Evolutionary conservation across 192 early-diverging fungal genomes (phyloP), one percentile per base, ranked within the genome.

Genomic region (Spizellomyces punctatus): DNA sequence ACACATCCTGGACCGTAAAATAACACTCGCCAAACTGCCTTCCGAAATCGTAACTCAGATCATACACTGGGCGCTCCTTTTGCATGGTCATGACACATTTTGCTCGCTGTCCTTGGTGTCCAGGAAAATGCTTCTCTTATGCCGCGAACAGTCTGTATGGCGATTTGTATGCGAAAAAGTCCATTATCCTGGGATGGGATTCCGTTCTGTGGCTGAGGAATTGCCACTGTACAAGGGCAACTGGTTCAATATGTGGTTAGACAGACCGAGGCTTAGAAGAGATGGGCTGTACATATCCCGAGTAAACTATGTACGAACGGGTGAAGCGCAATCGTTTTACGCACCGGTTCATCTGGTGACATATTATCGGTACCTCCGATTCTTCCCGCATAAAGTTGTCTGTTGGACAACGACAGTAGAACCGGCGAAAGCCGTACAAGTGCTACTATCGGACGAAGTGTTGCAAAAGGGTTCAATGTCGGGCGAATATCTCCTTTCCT

Each of bases 311-410:
- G 47, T 72, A 12, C 78, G 78, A 6, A 63, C 56, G 45, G 78
- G 78, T 10, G 63, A 67, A 42, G 69, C 58, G 16, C 19, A 49
- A 16, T 57, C 46, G 3, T 79, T 54, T 60, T 73, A 79, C 78
- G 70, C 74, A 16, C 78, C 78, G 0, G 69, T 69, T 19, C 73
- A 76, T 49, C 50, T 79, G 8, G 71, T 79, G 16, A 66, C 78
- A 21, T 79, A 79, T 55, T 79, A 58, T 59, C 67, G 78, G 17
- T 79, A 75, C 59, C 12, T 76, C 6, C 78, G 78, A 12, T 79
- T 79, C 48, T 76, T 44, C 44, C 19, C 62, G 8, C 14, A 63
- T 43, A 52, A 67, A 10, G 67, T 69, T 44, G 10, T 66, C n/a
- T 63, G 57, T 42, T 64, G 63, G 74, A 68, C 71, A 17, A 76